Base-by-base conservation (phyloP, 2,329 filamentous ascomycete species). In the Dryadomyces quercus-mongolicae region DNA sequence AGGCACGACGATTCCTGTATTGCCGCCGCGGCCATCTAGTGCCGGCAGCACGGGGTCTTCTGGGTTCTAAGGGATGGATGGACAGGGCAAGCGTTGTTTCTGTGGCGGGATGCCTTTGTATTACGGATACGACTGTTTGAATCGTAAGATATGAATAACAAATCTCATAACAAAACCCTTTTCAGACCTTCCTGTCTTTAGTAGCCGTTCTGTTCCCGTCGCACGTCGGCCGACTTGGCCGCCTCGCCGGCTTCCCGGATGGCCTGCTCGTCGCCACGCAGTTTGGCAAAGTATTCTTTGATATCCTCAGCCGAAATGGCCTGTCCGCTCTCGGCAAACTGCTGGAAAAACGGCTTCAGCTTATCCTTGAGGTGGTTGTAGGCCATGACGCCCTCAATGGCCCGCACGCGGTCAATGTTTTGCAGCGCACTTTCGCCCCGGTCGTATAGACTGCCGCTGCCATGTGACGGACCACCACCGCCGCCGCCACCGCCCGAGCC, bases 311-410 rank as follows among this genome's bases (percentile, higher is more conserved):
- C 92, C 1, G 89, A 85, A 21, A 98, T 91, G 0, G 88, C 84
- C 67, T 87, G 74, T 1, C 92, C 92, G 58, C 85, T 94, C 65
- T 96, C 89, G 0, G 93, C 93, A 66, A 95, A 98, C 46, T 94
- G 86, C 69, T 91, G 83, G 63, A 98, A 81, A 67, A 98, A 97
- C 0, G 85, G 84, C 74, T 92, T 95, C n/a, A 98, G 82, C 66
- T 92, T 91, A 64, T 97, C 91, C 65, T 94, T 93, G 57, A 98
- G 78, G 63, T 95, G 86, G 63, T 97, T 96, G 70, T 97, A 98
- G 0, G 91, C 92, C 90, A 97, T 96, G 48, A 95, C 92, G 16
- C 93, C 93, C 67, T 98, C 88, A 54, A 98, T 95, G 5, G 93
- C 93, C 15, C 85, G 79, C 8, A 97, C 92, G 2, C 93, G 86